Evolutionary conservation across 495 filamentous ascomycete genomes (phyloP).

Genomic region (Penicillium nucicola): DNA sequence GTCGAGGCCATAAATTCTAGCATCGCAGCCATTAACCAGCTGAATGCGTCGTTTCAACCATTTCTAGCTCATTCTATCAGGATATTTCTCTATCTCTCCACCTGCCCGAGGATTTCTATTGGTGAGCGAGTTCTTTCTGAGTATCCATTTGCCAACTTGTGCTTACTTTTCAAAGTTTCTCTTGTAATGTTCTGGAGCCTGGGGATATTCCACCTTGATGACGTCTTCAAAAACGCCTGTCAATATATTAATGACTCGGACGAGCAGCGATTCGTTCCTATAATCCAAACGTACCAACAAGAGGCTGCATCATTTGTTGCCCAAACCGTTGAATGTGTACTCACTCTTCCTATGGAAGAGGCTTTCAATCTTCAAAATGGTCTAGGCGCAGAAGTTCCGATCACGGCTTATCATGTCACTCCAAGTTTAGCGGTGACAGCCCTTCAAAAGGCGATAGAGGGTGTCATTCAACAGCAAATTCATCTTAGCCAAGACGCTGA

Average conservation of each 20-base stretch:
- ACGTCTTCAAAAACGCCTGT: slow-evolving; percentile 4
- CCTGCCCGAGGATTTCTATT: slow-evolving; percentile 12
- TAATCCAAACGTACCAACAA: not conserved
- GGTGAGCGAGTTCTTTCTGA: slow-evolving; percentile 5
- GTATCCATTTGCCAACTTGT: too few species aligned
- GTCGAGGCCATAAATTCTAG: not conserved
- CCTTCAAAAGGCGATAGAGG: slow-evolving; percentile 19
- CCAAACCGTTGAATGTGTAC: slow-evolving; percentile 5
- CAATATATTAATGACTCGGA: not conserved
- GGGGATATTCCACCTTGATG: slow-evolving; percentile 13
- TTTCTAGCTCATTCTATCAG: slow-evolving; percentile 14
- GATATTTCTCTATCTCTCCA: slow-evolving; percentile 10
- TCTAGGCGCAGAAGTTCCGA: slow-evolving; percentile 10
- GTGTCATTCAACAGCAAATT: slow-evolving; percentile 3
- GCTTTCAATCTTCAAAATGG: slow-evolving; percentile 21
- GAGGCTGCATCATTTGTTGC: slow-evolving; percentile 6
- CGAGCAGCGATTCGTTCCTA: not conserved
- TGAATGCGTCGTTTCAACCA: slow-evolving; percentile 9
- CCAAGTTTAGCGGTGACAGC: slow-evolving; percentile 16
- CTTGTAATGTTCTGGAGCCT: slow-evolving; percentile 18
- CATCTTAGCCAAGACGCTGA: not conserved
- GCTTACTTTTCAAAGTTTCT: slow-evolving; percentile 8
- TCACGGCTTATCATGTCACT: slow-evolving; percentile 23
- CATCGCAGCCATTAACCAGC: not conserved
- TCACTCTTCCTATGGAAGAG: slow-evolving; percentile 11